Conservation (phyloP, 2,329 filamentous ascomycete species). For the Pseudogymnoascus sp. region DNA sequence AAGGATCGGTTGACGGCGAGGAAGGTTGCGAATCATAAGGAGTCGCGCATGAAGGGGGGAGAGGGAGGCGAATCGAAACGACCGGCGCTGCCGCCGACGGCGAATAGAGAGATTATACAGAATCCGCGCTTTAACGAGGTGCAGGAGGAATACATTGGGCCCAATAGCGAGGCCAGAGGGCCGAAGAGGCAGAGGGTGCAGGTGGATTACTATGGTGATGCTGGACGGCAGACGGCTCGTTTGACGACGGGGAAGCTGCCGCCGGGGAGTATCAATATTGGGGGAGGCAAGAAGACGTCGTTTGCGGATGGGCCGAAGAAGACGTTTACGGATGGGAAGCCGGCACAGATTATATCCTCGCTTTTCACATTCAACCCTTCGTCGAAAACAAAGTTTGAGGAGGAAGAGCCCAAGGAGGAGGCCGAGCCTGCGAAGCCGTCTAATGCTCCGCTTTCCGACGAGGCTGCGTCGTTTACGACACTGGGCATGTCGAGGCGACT, state of each 20-base stretch:
- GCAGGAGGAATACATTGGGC: conserved; percentile 28
- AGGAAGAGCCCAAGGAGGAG: conserved; percentile 36
- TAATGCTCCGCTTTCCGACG: conserved; percentile 80
- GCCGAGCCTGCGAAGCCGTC: conserved; percentile 61
- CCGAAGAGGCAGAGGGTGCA: conserved; percentile 40
- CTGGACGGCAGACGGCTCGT: conserved; percentile 16
- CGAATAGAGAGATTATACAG: conserved; percentile 14
- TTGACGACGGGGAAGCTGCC: conserved; percentile 32
- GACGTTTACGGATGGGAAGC: conserved; percentile 30
- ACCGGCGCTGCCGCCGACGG: conserved; percentile 13
- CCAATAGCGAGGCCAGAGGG: conserved; percentile 20
- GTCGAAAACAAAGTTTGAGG: conserved; percentile 50
- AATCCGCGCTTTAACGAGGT: not conserved
- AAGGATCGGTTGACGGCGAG: conserved; percentile 77
- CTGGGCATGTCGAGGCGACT: conserved; percentile 74
- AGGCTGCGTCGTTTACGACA: conserved; percentile 76
- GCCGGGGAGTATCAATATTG: conserved; percentile 29
- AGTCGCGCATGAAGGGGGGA: conserved; percentile 33
- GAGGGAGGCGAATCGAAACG: conserved; percentile 26
- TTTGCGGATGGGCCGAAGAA: conserved; percentile 21
- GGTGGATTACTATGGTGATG: conserved; percentile 14
- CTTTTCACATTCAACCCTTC: conserved; percentile 85
- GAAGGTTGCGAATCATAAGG: conserved; percentile 50
- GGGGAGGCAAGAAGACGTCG: conserved; percentile 18
- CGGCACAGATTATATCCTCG: conserved; percentile 70